Base-by-base conservation (phyloP, 371 early-diverging fungal species). In the Sporodiniella umbellata region DNA sequence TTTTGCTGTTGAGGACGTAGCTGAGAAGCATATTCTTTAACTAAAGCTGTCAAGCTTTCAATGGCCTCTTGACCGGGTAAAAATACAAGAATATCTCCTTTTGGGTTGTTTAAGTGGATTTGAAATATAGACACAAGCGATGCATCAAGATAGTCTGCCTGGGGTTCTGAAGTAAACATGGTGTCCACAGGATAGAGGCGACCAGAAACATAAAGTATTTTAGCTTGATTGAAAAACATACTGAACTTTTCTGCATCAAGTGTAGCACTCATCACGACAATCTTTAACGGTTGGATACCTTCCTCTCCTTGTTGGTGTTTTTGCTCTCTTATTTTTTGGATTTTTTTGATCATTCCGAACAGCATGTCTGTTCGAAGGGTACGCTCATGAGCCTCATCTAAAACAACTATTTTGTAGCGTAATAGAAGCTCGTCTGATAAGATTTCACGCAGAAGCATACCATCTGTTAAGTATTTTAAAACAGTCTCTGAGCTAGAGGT, bases 381-480 rank as follows among this genome's bases (percentile, higher is more conserved):
- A 42, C 99, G 86, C 73, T 99, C 99, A 74, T 99, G 99, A 1
- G 98, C 99, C 70, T 99, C 99, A 60, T 99, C 99, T 26, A 99
- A 70, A 11, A 96, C 83, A 44, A 99, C 84, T 7, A 90, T 85
- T 25, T 87, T 85, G 73, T 99, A 99, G 37, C 82, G 70, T 1
- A 72, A 50, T 18, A 97, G 64, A 33, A 89, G 42, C 11, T 85
- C 80, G 58, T 98, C 97, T 2, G 88, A 79, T 33, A 99, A 75
- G 5, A 93, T 75, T 65, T 99, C 99, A 24, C 96, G 83, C 19
- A 99, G 62, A 40, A 99, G 80, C 86, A 99, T 92, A 62, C 99
- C 99, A 66, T 99, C 99, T 0, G 99, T 99, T 68, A 99, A 73
- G 68, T 94, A 97, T 72, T 94, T 93, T 45, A 99, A 86, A 56